Conservation (phyloP, 768 basidiomycete species). For the Pisolithus microcarpus region DNA sequence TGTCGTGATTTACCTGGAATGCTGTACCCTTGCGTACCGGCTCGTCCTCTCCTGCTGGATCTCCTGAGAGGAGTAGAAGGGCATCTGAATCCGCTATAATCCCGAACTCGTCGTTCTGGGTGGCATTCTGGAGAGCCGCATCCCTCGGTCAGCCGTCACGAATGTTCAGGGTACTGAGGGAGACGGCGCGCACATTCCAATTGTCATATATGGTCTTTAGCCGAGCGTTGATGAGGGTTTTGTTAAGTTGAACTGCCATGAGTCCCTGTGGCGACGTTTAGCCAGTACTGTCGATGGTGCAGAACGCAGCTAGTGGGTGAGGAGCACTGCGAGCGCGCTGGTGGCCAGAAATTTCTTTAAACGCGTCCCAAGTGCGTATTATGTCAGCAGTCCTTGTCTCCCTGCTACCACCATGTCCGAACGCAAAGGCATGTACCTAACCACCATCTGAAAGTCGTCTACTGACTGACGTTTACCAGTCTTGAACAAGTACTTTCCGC, state of each 20-base stretch:
- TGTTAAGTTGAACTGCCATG: conserved; percentile 74
- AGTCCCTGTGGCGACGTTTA: conserved; percentile 4
- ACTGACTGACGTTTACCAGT: conserved; percentile 39
- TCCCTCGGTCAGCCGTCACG: conserved; percentile 6
- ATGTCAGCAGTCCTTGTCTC: conserved; percentile 20
- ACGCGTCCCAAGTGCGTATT: conserved; percentile 20
- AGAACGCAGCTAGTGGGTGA: conserved; percentile 12
- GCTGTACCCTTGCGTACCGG: conserved; percentile 88
- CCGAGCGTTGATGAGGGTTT: conserved; percentile 47
- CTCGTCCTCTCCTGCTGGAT: conserved; percentile 79
- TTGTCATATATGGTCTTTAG: conserved; percentile 51
- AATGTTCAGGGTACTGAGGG: conserved; percentile 4
- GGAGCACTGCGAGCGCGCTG: conserved; percentile 16
- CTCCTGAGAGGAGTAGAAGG: conserved; percentile 66
- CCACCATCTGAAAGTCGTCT: not conserved
- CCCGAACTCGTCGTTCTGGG: conserved; percentile 62
- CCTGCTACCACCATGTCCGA: conserved; percentile 48
- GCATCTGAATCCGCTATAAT: conserved; percentile 64
- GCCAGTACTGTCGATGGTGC: conserved; percentile 9
- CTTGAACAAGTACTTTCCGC: conserved; percentile 93
- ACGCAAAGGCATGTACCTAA: conserved; percentile 58
- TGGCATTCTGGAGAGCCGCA: conserved; percentile 43
- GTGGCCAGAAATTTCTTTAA: conserved; percentile 25
- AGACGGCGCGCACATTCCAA: conserved; percentile 46
- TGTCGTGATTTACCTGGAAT: conserved; percentile 62